Evolutionary conservation across 2,329 filamentous ascomycete genomes (phyloP).

Genomic region (Immersiporthe knoxdaviesiana): DNA sequence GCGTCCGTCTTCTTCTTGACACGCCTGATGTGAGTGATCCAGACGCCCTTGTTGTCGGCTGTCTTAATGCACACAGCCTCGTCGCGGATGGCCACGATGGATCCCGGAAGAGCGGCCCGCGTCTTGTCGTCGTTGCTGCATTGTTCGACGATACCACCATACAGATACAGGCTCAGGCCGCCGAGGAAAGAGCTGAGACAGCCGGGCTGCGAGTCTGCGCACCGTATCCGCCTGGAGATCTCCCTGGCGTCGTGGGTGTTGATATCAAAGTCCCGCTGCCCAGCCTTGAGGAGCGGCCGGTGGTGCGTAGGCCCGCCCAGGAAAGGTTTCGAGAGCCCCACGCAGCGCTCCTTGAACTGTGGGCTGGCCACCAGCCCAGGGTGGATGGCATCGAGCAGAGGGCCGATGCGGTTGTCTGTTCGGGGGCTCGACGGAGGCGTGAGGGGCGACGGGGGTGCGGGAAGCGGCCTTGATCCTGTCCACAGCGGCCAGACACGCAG

Average conservation of each 20-base stretch:
- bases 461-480: conserved; percentile 40
- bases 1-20: conserved; percentile 43
- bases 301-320: conserved; percentile 42
- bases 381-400: conserved; percentile 20
- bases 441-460: conserved; percentile 30
- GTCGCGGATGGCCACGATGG: conserved; percentile 42
- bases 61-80: conserved; percentile 43
- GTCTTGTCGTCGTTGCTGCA: conserved; percentile 24
- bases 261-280: conserved; percentile 43
- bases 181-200: conserved; percentile 44
- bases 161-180: conserved; percentile 43
- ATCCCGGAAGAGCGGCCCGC: conserved; percentile 32
- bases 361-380: conserved; percentile 35
- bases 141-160: conserved; percentile 46
- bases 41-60: conserved; percentile 44
- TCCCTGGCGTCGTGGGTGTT: conserved; percentile 40
- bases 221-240: conserved; percentile 47
- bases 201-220: conserved; percentile 47
- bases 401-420: conserved; percentile 4
- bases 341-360: conserved; percentile 37
- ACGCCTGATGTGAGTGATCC: conserved; percentile 46
- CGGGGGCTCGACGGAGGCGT: conserved; percentile 28
- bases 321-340: conserved; percentile 41
- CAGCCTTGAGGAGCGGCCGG: conserved; percentile 44
- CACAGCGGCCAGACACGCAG: conserved; percentile 43